Conservation (phyloP, 2,329 filamentous ascomycete species). For the Samsoniella hepiali region DNA sequence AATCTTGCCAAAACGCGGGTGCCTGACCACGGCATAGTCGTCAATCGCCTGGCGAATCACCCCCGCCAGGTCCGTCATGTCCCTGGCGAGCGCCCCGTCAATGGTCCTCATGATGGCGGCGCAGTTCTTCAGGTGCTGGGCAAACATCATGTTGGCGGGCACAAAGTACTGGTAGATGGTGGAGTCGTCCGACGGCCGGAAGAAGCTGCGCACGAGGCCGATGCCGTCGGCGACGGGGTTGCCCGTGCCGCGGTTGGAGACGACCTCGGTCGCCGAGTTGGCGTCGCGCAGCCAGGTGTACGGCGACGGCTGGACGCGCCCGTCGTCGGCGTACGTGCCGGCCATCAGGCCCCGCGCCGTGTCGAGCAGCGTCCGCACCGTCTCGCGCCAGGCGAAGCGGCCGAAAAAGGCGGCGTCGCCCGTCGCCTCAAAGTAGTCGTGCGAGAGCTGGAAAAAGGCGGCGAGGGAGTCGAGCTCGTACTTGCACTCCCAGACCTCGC, state of each 20-base stretch:
- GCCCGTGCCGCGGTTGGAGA: constrained; percentile 71
- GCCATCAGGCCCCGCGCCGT: constrained; percentile 68
- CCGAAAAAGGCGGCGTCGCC: constrained; percentile 71
- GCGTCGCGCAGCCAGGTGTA: constrained; percentile 79
- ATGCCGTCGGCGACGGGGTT: constrained; percentile 78
- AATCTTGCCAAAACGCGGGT: constrained; percentile 60
- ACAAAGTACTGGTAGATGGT: constrained; percentile 84
- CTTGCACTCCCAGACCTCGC: constrained; percentile 88
- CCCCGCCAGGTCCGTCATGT: constrained; percentile 57
- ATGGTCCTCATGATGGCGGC: constrained; percentile 44
- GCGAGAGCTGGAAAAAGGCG: constrained; percentile 76
- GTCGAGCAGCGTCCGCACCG: constrained; percentile 66
- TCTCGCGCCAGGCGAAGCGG: constrained; percentile 67
- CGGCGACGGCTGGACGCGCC: constrained; percentile 52
- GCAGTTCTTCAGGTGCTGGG: constrained; percentile 55
- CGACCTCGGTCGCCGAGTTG: constrained; percentile 73
- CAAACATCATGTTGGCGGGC: constrained; percentile 84
- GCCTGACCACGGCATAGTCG: constrained; percentile 62
- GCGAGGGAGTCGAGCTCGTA: constrained; percentile 92
- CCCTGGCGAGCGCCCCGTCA: constrained; percentile 48
- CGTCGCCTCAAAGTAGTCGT: constrained; percentile 75
- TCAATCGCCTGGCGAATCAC: constrained; percentile 63
- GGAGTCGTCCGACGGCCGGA: constrained; percentile 86
- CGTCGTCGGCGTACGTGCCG: constrained; percentile 66
- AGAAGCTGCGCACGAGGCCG: constrained; percentile 80